Evolutionary conservation across 2,329 filamentous ascomycete genomes (phyloP).

Genomic region (Fusarium udum): DNA sequence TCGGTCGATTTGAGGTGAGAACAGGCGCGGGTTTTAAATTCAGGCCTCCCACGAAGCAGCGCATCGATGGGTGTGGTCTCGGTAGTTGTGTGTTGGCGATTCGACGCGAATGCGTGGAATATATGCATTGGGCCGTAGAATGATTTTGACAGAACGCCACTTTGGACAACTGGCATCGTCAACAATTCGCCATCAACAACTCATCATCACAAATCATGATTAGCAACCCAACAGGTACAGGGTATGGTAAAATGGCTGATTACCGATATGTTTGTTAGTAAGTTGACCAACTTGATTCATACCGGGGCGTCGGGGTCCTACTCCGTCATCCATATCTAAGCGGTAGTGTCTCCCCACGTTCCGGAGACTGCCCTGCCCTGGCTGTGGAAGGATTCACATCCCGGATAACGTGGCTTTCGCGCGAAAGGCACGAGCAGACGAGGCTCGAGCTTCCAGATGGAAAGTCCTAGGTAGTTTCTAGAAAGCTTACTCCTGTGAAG

Average conservation of each 20-base stretch:
- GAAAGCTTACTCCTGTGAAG: background rate
- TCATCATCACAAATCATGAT: background rate
- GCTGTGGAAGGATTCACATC: background rate
- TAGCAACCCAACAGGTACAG: background rate
- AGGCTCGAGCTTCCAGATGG: background rate
- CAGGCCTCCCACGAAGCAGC: background rate
- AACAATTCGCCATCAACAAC: background rate
- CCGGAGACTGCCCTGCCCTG: background rate
- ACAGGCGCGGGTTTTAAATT: background rate
- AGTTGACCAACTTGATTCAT: too few relatives aligned
- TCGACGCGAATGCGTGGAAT: background rate
- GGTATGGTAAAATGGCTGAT: background rate
- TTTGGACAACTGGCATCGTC: background rate
- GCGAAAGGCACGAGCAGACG: background rate
- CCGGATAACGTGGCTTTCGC: background rate
- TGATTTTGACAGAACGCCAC: background rate
- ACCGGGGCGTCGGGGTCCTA: background rate
- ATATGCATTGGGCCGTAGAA: background rate
- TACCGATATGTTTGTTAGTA: background rate
- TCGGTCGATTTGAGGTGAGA: background rate
- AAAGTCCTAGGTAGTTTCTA: background rate
- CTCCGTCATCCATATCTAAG: background rate
- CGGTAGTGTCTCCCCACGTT: background rate
- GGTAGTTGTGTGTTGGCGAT: background rate
- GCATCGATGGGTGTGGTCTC: background rate